A percentile compares a stretch with the other conserved stretches of the same genome.
phyloP scores from a whole-genome alignment of 2,329 filamentous ascomycete species.

The Colletotrichum sansevieriae region DNA sequence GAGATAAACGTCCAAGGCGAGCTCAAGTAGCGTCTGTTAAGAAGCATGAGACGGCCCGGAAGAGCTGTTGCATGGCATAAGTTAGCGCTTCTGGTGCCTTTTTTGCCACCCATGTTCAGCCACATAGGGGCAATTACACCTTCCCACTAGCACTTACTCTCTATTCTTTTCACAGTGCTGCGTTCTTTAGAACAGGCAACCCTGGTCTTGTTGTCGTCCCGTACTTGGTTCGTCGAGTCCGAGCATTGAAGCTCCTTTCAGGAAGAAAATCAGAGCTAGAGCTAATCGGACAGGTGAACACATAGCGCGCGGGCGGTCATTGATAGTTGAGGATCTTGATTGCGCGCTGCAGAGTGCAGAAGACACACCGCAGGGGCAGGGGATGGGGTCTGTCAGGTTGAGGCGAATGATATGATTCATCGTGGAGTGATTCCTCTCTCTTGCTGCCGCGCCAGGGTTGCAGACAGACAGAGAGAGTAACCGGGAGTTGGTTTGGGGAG shows the following conservation, averaged over 20 bases:
- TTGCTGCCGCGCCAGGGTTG: slow-evolving; percentile 32
- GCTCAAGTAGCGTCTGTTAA: not conserved
- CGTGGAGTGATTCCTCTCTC: slow-evolving; percentile 1
- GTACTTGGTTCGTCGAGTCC: slow-evolving; percentile 13
- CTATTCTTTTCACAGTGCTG: not conserved
- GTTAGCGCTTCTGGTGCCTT: too few species aligned
- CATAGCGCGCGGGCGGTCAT: slow-evolving; percentile 1
- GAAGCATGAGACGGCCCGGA: slow-evolving; percentile 13
- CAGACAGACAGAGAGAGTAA: slow-evolving; percentile 28
- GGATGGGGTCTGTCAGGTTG: slow-evolving; percentile 32
- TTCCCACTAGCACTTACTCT: slow-evolving; percentile 1
- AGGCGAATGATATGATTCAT: slow-evolving; percentile 21
- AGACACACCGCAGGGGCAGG: slow-evolving; percentile 27
- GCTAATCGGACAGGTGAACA: not conserved
- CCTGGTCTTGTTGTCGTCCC: slow-evolving; percentile 25
- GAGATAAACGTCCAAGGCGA: slow-evolving; percentile 4
- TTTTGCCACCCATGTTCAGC: too few species aligned
- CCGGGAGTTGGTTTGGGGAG: not conserved
- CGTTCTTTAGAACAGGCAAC: slow-evolving; percentile 30
- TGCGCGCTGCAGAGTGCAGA: slow-evolving; percentile 13
- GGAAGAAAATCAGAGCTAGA: not conserved
- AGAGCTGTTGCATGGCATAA: slow-evolving; percentile 13
- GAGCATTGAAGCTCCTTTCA: slow-evolving; percentile 25
- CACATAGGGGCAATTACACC: too few species aligned
- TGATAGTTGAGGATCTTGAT: slow-evolving; percentile 15